Conservation (phyloP, 2,329 filamentous ascomycete genomes). For the Monilinia vaccinii-corymbosi region DNA sequence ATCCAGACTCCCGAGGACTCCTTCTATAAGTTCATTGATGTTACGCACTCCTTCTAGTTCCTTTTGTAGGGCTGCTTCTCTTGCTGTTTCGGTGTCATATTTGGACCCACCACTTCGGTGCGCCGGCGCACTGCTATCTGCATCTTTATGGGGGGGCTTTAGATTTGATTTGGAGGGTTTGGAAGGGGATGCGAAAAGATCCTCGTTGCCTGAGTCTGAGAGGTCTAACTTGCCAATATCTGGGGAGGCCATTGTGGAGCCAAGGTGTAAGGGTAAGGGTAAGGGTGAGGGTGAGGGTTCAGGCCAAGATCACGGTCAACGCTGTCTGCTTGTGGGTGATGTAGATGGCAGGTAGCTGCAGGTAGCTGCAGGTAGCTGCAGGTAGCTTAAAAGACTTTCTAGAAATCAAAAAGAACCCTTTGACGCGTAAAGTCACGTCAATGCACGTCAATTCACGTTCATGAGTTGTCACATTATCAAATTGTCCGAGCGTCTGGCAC, state of each 20-base stretch:
- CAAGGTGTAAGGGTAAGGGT: neutral
- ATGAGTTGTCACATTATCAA: neutral
- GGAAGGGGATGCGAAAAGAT: slow-evolving; percentile 49
- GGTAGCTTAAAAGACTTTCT: neutral
- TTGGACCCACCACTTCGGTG: slow-evolving; percentile 37
- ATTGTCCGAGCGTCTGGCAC: neutral
- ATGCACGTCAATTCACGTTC: neutral
- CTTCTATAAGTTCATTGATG: slow-evolving; percentile 83
- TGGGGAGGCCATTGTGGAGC: slow-evolving; percentile 31
- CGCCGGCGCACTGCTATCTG: slow-evolving; percentile 21
- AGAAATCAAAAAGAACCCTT: neutral
- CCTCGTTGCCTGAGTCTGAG: slow-evolving; percentile 46
- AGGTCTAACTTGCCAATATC: slow-evolving; percentile 42
- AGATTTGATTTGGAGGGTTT: slow-evolving; percentile 27
- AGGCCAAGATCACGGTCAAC: neutral
- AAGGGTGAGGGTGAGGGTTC: neutral
- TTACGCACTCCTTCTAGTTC: slow-evolving; percentile 78
- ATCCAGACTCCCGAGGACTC: slow-evolving; percentile 61
- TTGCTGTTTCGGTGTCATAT: slow-evolving; percentile 56
- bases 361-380: too few species aligned
- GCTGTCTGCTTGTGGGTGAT: neutral
- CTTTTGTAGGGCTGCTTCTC: slow-evolving; percentile 63
- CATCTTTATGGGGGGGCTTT: slow-evolving; percentile 13
- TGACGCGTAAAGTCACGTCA: slow-evolving; percentile 3
- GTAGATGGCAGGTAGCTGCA: too few species aligned